Evolutionary conservation across 2,329 filamentous ascomycete genomes (phyloP), one percentile per base, ranked within the genome.

Genomic region (Trichoderma oligosporum): DNA sequence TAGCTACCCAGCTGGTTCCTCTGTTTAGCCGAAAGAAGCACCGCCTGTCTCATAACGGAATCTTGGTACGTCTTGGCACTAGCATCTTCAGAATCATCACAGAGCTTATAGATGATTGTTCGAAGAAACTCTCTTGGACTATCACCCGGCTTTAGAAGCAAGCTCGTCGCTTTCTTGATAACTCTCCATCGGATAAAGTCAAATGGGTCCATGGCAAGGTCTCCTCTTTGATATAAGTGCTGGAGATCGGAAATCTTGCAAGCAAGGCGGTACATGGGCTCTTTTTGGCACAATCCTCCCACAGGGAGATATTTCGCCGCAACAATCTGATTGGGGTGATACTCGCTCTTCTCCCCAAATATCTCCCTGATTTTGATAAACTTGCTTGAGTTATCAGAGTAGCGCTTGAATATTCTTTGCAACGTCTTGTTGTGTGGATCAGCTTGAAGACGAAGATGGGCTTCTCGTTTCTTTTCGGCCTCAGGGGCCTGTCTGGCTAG

Each of bases 181-280:
- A 72, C 60, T 18, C 71, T 64, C 72, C 71, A 74, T 16, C 73
- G 65, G 38, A 74, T 61, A 47, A 75, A 75, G 58, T 74, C 68
- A 55, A 67, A 72, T 0, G 72, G 69, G 7, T 72, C 67, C 73
- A 75, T 75, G 0, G 31, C 22, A 1, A 75, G 61, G 22, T 70
- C 55, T 4, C 63, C 59, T 5, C 46, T 60, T 1, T 59, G 44
- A 4, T 63, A 57, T 0, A 75, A 61, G 4, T 64, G 57, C 5
- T 62, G 55, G 1, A 74, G 60, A 14, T 73, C 70, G 0, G 66
- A 65, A 4, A 74, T 56, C 27, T 70, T 70, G 49, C 67, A 69
- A 0, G 68, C 70, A 2, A 75, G 51, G 3, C 64, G 66, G 41
- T 75, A 74, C 64, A 74, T 72, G 2, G 65, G 9, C 12, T 73